These are phyloP conservation scores for Sindora glabra DNA, from an alignment of 306 rosid genomes.

Conservation along the genomic window DNA sequence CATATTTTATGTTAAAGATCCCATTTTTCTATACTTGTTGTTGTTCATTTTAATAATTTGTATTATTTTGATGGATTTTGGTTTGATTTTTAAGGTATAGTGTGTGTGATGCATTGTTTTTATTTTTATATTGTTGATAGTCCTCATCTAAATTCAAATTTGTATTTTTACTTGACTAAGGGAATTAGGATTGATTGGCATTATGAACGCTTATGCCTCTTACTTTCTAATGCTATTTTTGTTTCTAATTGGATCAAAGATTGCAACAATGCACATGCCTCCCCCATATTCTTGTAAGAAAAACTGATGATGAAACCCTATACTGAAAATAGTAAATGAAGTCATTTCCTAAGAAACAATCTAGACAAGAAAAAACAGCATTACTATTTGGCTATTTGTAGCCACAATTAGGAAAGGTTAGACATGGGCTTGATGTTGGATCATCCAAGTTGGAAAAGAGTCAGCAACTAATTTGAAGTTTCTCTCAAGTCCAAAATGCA, in stretches of 20 bases:
- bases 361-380: constrained; percentile 51
- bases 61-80: too few species aligned
- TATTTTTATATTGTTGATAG: too few species aligned
- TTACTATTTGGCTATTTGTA: constrained; percentile 50
- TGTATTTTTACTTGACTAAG: too few species aligned
- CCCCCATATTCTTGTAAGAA: constrained; percentile 46
- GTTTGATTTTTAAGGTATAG: too few species aligned
- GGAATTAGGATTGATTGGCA: too few species aligned
- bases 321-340: constrained; percentile 44
- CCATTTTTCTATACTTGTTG: too few species aligned
- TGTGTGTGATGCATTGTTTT: too few species aligned
- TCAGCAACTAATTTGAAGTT: constrained; percentile 24
- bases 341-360: constrained; percentile 55
- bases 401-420: constrained; percentile 54
- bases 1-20: too few species aligned
- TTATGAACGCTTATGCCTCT: too few species aligned
- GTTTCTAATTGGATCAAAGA: constrained; percentile 39
- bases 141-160: too few species aligned
- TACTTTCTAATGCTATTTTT: too few species aligned
- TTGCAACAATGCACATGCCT: constrained; percentile 57
- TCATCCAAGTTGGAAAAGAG: constrained; percentile 23
- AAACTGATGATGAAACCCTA: constrained; percentile 43
- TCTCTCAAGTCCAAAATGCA: constrained; percentile 42
- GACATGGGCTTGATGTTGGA: constrained; percentile 29
- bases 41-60: too few species aligned